Evolutionary conservation across 352 stramenopile species (phyloP).

Genomic region (Globisporangium cystogenes): DNA sequence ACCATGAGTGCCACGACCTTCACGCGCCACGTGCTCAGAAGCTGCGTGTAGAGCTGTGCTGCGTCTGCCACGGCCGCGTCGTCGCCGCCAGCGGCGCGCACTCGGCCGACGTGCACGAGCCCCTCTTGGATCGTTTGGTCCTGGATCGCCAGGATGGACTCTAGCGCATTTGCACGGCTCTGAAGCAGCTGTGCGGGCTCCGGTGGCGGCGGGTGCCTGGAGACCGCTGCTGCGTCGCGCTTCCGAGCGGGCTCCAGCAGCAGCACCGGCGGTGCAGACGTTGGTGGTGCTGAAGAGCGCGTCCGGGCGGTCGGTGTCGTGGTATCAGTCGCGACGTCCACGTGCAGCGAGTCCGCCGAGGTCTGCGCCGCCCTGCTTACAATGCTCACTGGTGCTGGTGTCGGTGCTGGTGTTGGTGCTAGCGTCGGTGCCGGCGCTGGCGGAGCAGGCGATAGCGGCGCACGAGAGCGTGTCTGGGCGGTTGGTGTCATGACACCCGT

Average conservation of each 20-base stretch:
- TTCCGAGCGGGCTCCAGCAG: too few species aligned
- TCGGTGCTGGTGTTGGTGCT: too few species aligned
- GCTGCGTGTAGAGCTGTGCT: constrained; percentile 22
- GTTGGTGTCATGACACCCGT: not conserved
- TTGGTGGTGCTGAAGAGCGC: not conserved
- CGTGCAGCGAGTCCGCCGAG: constrained; percentile 1
- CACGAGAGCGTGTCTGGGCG: not conserved
- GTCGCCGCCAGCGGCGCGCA: constrained; percentile 3
- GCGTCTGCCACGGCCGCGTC: constrained; percentile 12
- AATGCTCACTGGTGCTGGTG: too few species aligned
- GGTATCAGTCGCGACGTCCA: constrained; percentile 1
- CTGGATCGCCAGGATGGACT: constrained; percentile 54
- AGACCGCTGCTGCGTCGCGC: not conserved
- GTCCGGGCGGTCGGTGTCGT: not conserved
- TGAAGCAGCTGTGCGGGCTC: constrained; percentile 18
- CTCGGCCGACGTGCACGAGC: constrained; percentile 21
- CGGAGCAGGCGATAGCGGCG: not conserved
- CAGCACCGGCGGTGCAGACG: not conserved
- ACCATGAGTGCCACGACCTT: constrained; percentile 61
- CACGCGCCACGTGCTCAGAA: constrained; percentile 45
- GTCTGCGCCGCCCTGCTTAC: too few species aligned
- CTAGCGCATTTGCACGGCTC: constrained; percentile 42
- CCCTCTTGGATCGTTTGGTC: constrained; percentile 38
- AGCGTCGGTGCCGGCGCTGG: too few species aligned
- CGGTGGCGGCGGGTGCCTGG: not conserved